phyloP scores from a whole-genome alignment of 2,329 filamentous ascomycete genomes.

The Penicillium olsonii region DNA sequence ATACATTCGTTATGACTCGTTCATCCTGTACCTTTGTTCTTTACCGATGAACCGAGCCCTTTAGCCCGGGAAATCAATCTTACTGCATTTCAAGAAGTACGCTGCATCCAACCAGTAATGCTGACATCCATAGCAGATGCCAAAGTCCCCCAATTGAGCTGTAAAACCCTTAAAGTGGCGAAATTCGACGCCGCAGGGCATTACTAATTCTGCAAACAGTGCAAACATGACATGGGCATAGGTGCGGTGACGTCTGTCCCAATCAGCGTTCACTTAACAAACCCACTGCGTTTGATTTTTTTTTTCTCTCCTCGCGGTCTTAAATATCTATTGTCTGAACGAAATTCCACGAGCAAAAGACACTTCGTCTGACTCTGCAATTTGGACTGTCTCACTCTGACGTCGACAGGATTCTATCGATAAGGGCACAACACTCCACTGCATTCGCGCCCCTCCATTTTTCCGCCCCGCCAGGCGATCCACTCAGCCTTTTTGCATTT shows the following conservation, averaged over 20 bases:
- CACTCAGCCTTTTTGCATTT: conserved; percentile 36
- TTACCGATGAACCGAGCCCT: too few species aligned
- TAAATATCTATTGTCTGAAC: neutral
- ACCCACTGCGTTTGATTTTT: conserved; percentile 14
- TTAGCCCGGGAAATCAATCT: too few species aligned
- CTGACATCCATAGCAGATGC: too few species aligned
- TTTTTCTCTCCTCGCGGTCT: conserved; percentile 8
- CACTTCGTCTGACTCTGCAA: too few species aligned
- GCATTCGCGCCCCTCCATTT: conserved; percentile 31
- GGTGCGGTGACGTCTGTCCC: conserved; percentile 13
- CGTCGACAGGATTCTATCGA: conserved; percentile 37
- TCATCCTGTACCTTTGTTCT: too few species aligned
- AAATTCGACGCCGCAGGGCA: neutral
- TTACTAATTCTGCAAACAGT: neutral
- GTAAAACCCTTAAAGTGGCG: neutral
- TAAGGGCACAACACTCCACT: conserved; percentile 38
- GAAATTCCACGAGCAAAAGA: neutral
- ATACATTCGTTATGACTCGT: too few species aligned
- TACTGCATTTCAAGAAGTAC: too few species aligned
- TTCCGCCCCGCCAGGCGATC: conserved; percentile 35
- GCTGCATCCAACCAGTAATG: too few species aligned
- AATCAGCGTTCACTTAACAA: conserved; percentile 3
- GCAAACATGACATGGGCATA: neutral
- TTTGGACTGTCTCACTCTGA: conserved; percentile 8
- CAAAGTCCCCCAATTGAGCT: too few species aligned